Percentiles rank a stretch among this genome's conserved stretches.
These are phyloP conservation scores for Flaveria sonorensis DNA, from an alignment of 129 eudicot species.

Conservation along the genomic window DNA sequence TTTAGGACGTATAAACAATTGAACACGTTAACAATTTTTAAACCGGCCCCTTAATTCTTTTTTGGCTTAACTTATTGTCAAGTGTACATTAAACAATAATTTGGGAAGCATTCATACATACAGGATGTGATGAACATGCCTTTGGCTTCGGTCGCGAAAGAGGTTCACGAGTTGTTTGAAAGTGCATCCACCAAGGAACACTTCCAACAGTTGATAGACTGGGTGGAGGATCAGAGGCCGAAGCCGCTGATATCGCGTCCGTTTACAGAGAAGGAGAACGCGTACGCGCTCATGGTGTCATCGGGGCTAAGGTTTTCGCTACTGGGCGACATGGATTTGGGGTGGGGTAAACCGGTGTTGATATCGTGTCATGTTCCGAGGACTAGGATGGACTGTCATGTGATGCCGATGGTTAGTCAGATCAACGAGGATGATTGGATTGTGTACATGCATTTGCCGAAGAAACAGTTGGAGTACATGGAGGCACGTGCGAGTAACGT, in stretches of 20 bases:
- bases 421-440: slow-evolving; percentile 61
- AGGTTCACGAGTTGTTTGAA: slow-evolving; percentile 39
- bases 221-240: slow-evolving; percentile 66
- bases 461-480: slow-evolving; percentile 42
- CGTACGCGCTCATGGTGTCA: slow-evolving; percentile 51
- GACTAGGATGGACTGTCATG: slow-evolving; percentile 48
- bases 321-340: slow-evolving; percentile 49
- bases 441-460: slow-evolving; percentile 57
- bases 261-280: slow-evolving; percentile 4
- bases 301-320: slow-evolving; percentile 47
- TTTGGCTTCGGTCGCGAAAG: slow-evolving; percentile 36
- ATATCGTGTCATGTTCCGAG: slow-evolving; percentile 58
- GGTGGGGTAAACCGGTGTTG: slow-evolving; percentile 55
- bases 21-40: neutral
- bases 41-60: neutral
- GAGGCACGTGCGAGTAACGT: slow-evolving; percentile 39
- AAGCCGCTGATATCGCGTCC: slow-evolving; percentile 33
- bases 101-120: neutral
- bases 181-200: slow-evolving; percentile 49
- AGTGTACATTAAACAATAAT: neutral
- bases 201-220: slow-evolving; percentile 56
- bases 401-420: slow-evolving; percentile 57
- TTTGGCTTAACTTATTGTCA: too few relatives aligned
- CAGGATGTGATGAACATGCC: slow-evolving; percentile 38
- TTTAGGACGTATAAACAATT: neutral